phyloP scores from a whole-genome alignment of 768 basidiomycete genomes.

The Lactifluus subvellereus region DNA sequence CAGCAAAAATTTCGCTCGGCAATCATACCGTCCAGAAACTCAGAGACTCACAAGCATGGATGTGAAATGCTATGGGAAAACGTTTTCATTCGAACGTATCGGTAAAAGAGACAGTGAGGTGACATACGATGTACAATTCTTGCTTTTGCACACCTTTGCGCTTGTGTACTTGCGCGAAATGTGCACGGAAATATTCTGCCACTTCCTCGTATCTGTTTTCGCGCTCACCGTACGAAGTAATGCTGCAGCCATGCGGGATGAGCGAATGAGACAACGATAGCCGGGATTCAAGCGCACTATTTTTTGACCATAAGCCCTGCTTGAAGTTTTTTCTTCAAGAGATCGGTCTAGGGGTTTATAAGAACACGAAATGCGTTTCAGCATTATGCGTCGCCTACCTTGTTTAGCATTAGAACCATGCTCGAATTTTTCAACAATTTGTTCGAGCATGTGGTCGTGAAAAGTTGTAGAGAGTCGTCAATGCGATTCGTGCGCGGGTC shows the following conservation, averaged over 20 bases:
- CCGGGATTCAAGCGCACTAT: conserved; percentile 51
- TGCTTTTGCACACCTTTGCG: conserved; percentile 54
- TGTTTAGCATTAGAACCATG: conserved; percentile 56
- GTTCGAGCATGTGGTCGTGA: conserved; percentile 81
- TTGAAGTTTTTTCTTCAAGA: conserved; percentile 66
- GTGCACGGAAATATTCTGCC: conserved; percentile 77
- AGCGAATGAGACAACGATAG: not conserved
- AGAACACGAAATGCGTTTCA: not conserved
- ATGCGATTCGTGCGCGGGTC: conserved; percentile 81
- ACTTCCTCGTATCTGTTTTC: conserved; percentile 66
- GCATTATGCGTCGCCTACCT: conserved; percentile 52
- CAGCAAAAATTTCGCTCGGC: not conserved
- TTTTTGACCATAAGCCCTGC: conserved; percentile 65
- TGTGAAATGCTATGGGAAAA: conserved; percentile 51
- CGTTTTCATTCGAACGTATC: conserved; percentile 1
- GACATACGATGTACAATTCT: conserved; percentile 58
- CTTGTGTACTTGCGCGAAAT: conserved; percentile 71
- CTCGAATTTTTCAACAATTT: conserved; percentile 59
- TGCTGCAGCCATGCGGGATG: conserved; percentile 37
- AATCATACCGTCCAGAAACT: not conserved
- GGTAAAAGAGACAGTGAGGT: conserved; percentile 24
- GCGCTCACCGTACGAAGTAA: conserved; percentile 71
- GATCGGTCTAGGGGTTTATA: conserved; percentile 66
- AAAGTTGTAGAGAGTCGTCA: conserved; percentile 83
- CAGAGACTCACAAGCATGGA: conserved; percentile 51